These are phyloP conservation scores for Ceratocystis cubensis DNA, from an alignment of 2,329 filamentous ascomycete species.

Conservation along the genomic window DNA sequence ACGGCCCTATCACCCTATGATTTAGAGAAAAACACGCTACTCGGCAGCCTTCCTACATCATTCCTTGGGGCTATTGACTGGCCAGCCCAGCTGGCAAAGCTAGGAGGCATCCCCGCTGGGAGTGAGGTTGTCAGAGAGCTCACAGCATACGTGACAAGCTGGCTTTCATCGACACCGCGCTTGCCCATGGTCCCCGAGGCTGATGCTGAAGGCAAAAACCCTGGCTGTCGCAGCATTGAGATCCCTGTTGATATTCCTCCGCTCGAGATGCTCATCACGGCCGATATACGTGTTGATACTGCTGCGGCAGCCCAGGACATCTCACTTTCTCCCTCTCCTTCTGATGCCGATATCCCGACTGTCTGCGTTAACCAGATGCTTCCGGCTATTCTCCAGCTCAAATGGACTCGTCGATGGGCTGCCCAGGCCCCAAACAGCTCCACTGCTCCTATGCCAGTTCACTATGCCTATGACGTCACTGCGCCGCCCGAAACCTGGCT, in stretches of 20 bases:
- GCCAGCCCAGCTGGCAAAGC: constrained; percentile 10
- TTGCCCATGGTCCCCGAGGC: background rate
- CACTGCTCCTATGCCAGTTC: constrained; percentile 24
- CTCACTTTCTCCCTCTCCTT: constrained; percentile 22
- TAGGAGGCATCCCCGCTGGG: constrained; percentile 6
- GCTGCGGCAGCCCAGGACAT: constrained; percentile 25
- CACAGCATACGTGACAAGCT: constrained; percentile 29
- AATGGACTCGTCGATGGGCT: constrained; percentile 53
- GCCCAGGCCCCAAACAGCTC: constrained; percentile 30
- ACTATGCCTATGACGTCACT: constrained; percentile 72
- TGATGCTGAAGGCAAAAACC: background rate
- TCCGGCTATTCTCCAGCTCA: constrained; percentile 47
- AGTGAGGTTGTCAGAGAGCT: constrained; percentile 21
- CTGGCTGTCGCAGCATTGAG: constrained; percentile 45
- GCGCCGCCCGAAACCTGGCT: constrained; percentile 69
- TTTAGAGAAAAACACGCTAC: constrained; percentile 44
- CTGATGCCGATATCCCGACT: constrained; percentile 28
- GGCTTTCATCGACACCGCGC: constrained; percentile 27
- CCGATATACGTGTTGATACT: constrained; percentile 45
- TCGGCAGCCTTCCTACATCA: constrained; percentile 29
- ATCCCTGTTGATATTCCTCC: constrained; percentile 86
- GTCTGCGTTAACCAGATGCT: constrained; percentile 53
- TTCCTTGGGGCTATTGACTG: constrained; percentile 21
- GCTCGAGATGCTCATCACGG: constrained; percentile 70
- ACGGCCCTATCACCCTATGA: constrained; percentile 36